Evolutionary conservation across 768 basidiomycete genomes (phyloP).

Genomic region (Leccinum longicurvipes): DNA sequence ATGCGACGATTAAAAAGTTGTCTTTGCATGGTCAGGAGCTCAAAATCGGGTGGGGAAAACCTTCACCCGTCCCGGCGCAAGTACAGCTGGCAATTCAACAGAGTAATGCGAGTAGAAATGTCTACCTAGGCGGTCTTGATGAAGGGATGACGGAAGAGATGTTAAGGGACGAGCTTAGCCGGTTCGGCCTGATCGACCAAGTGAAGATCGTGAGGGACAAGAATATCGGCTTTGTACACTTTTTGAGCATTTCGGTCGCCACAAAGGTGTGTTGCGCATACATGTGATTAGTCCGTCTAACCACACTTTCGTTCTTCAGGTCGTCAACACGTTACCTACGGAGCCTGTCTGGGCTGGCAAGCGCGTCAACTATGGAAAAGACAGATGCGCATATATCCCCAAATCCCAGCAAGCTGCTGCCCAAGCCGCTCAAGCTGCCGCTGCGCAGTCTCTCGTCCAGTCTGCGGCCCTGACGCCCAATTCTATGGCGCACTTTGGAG

Average conservation of each 20-base stretch:
- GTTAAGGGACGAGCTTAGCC: slow-evolving; percentile 84
- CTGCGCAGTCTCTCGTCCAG: slow-evolving; percentile 65
- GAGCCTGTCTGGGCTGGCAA: slow-evolving; percentile 95
- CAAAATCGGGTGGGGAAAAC: slow-evolving; percentile 99
- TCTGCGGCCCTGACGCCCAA: slow-evolving; percentile 39
- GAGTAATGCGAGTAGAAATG: slow-evolving; percentile 92
- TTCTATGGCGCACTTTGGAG: slow-evolving; percentile 30
- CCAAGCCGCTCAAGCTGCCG: slow-evolving; percentile 83
- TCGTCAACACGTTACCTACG: slow-evolving; percentile 88
- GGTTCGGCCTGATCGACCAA: slow-evolving; percentile 96
- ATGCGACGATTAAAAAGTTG: slow-evolving; percentile 93
- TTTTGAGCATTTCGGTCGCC: slow-evolving; percentile 90
- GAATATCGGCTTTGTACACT: slow-evolving; percentile 99
- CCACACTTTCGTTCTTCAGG: slow-evolving; percentile 43
- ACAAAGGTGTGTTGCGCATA: slow-evolving; percentile 67
- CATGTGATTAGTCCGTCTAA: background rate
- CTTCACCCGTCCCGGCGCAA: slow-evolving; percentile 80
- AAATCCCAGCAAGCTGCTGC: slow-evolving; percentile 91
- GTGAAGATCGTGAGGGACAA: slow-evolving; percentile 99
- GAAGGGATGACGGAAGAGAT: slow-evolving; percentile 89
- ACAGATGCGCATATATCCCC: slow-evolving; percentile 96
- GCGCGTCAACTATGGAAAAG: slow-evolving; percentile 97
- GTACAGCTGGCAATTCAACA: slow-evolving; percentile 87
- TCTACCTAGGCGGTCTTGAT: slow-evolving; percentile 93
- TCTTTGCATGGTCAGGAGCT: slow-evolving; percentile 92